Conservation (phyloP, 108 stramenopile genomes). For the Cyclostephanos invisitatus region DNA sequence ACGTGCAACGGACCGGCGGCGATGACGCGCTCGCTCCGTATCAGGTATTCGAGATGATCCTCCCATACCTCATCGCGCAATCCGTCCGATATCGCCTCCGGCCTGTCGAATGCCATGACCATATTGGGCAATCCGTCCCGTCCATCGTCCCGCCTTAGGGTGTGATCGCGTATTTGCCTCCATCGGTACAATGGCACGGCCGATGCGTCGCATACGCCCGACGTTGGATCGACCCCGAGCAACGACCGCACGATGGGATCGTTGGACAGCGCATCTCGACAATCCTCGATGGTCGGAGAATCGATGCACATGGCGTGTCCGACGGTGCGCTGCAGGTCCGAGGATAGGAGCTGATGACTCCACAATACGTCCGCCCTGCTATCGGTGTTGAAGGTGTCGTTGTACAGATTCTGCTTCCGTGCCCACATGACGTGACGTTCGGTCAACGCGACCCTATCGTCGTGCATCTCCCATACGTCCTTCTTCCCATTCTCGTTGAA, state of each 20-base stretch:
- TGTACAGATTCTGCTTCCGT: slow-evolving; percentile 84
- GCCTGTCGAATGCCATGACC: slow-evolving; percentile 66
- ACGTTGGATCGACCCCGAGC: slow-evolving; percentile 52
- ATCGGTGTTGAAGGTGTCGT: slow-evolving; percentile 81
- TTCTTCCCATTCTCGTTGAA: slow-evolving; percentile 52
- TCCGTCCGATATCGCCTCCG: slow-evolving; percentile 49
- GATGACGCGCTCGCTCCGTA: slow-evolving; percentile 73
- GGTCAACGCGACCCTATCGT: slow-evolving; percentile 62
- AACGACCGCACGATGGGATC: slow-evolving; percentile 72
- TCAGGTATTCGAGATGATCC: slow-evolving; percentile 70
- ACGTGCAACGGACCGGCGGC: slow-evolving; percentile 74
- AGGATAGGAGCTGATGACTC: slow-evolving; percentile 80
- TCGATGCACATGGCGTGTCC: slow-evolving; percentile 82
- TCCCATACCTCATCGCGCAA: slow-evolving; percentile 54
- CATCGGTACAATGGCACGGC: slow-evolving; percentile 77
- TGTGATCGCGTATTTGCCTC: slow-evolving; percentile 86
- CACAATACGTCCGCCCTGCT: slow-evolving; percentile 85
- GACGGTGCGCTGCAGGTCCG: slow-evolving; percentile 70
- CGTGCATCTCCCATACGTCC: slow-evolving; percentile 61
- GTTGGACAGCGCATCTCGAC: slow-evolving; percentile 59
- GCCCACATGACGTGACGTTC: slow-evolving; percentile 90
- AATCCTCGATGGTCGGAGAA: slow-evolving; percentile 63
- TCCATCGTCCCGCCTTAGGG: slow-evolving; percentile 76
- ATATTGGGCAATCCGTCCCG: slow-evolving; percentile 71
- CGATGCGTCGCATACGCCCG: slow-evolving; percentile 35